Conservation (phyloP, 768 basidiomycete genomes). For the Leccinum incarnatum region DNA sequence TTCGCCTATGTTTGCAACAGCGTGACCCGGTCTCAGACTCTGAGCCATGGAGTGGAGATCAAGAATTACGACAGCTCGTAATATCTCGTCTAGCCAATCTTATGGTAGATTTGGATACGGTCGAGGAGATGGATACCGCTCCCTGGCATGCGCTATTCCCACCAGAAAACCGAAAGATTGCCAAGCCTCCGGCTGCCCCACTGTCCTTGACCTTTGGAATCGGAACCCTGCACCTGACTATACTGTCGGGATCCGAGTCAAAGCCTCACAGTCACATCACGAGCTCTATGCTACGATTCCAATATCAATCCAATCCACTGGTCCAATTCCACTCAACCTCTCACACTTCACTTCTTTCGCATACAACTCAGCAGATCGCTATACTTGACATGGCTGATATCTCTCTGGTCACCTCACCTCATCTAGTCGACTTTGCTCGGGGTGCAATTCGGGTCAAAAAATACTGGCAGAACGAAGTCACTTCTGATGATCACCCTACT, state of each 20-base stretch:
- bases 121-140: constrained; percentile 25
- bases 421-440: constrained; percentile 59
- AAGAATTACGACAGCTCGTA: constrained; percentile 37
- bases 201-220: constrained; percentile 18
- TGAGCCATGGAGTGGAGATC: constrained; percentile 17
- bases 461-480: constrained; percentile 23
- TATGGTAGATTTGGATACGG: constrained; percentile 45
- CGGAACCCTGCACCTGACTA: constrained; percentile 16
- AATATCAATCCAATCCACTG: constrained; percentile 18
- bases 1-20: constrained; percentile 52
- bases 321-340: constrained; percentile 11
- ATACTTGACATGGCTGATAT: constrained; percentile 41
- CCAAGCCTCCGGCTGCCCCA: constrained; percentile 6
- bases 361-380: constrained; percentile 19
- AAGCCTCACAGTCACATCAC: constrained; percentile 24
- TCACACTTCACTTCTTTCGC: constrained; percentile 13
- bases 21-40: constrained; percentile 35
- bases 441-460: constrained; percentile 50
- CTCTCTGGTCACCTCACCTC: constrained; percentile 48
- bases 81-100: constrained; percentile 36
- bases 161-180: constrained; percentile 5
- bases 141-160: constrained; percentile 25
- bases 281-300: constrained; percentile 26
- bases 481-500: constrained; percentile 1
- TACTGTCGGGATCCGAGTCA: constrained; percentile 17